phyloP scores from a whole-genome alignment of 2,329 filamentous ascomycete species.

The Phialophora verrucosa region DNA sequence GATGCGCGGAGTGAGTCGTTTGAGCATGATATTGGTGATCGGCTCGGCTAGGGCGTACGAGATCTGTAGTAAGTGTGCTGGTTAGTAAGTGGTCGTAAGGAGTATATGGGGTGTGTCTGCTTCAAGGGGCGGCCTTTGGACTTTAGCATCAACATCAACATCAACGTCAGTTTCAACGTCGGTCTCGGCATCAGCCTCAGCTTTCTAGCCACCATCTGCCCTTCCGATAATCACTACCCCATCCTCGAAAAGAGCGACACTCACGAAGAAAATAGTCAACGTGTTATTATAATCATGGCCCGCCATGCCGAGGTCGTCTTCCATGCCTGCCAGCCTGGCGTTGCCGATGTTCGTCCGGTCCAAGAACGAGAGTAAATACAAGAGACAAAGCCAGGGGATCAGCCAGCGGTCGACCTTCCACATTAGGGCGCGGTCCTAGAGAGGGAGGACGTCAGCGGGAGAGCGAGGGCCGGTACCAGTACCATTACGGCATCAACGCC shows the following conservation, averaged over 20 bases:
- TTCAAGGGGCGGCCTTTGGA: too few relatives aligned
- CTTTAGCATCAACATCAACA: too few relatives aligned
- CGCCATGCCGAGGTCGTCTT: conserved; percentile 40
- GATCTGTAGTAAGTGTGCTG: conserved; percentile 67
- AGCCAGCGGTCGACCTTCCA: conserved; percentile 41
- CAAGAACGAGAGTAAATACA: conserved; percentile 44
- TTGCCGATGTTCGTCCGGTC: conserved; percentile 48
- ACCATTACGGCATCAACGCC: background rate
- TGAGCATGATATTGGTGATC: conserved; percentile 79
- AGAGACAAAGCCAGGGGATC: conserved; percentile 35
- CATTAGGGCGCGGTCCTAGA: conserved; percentile 50
- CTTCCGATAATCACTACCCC: too few relatives aligned
- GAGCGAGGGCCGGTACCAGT: too few relatives aligned
- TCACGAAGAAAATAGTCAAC: conserved; percentile 68
- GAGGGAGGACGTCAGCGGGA: background rate
- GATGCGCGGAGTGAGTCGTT: conserved; percentile 74
- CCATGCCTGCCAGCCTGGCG: conserved; percentile 43
- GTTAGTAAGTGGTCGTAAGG: background rate
- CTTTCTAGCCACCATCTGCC: too few relatives aligned
- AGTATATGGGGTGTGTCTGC: too few relatives aligned
- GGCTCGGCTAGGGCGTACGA: conserved; percentile 79
- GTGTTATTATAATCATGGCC: conserved; percentile 46
- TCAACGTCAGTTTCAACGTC: too few relatives aligned
- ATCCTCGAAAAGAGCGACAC: background rate
- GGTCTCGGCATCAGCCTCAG: too few relatives aligned